A percentile compares a stretch with the other conserved stretches of the same genome.
Conservation (phyloP, 495 filamentous ascomycete genomes). For the Lophiotrema nucula region DNA sequence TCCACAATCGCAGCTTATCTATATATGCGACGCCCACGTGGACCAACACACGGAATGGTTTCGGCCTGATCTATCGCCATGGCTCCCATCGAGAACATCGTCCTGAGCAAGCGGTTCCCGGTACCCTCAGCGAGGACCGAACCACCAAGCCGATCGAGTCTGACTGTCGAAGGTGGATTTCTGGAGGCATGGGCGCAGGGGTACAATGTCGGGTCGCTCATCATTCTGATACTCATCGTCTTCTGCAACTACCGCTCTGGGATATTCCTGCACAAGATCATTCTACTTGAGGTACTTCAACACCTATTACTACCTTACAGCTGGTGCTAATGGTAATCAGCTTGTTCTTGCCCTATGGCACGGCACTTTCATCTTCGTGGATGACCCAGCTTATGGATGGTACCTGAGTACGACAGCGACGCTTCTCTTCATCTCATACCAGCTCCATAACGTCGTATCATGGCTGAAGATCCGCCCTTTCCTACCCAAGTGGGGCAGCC, state of each 20-base stretch:
- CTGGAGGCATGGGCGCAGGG: slow-evolving; percentile 33
- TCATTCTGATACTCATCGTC: slow-evolving; percentile 26
- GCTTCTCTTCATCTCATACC: slow-evolving; percentile 29
- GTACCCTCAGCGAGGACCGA: slow-evolving; percentile 3
- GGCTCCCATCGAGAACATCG: slow-evolving; percentile 10
- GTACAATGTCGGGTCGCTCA: slow-evolving; percentile 28
- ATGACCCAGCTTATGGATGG: slow-evolving; percentile 28
- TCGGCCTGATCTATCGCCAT: neutral
- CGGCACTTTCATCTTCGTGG: slow-evolving; percentile 29
- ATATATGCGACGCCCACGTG: neutral
- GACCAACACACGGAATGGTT: neutral
- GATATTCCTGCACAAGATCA: slow-evolving; percentile 31
- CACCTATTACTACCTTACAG: neutral
- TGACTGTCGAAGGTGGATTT: slow-evolving; percentile 14
- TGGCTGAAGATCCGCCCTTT: slow-evolving; percentile 34
- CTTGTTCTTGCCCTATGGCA: slow-evolving; percentile 27
- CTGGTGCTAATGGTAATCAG: too few species aligned
- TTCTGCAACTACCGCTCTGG: slow-evolving; percentile 29
- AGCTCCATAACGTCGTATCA: slow-evolving; percentile 30
- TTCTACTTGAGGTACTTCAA: slow-evolving; percentile 26
- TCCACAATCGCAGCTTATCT: too few species aligned
- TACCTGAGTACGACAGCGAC: slow-evolving; percentile 30
- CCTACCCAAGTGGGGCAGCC: slow-evolving; percentile 21
- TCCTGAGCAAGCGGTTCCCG: slow-evolving; percentile 5
- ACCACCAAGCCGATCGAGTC: slow-evolving; percentile 7